Evolutionary conservation across 768 basidiomycete species (phyloP).

Genomic region (Pseudohyphozyma bogoriensis): DNA sequence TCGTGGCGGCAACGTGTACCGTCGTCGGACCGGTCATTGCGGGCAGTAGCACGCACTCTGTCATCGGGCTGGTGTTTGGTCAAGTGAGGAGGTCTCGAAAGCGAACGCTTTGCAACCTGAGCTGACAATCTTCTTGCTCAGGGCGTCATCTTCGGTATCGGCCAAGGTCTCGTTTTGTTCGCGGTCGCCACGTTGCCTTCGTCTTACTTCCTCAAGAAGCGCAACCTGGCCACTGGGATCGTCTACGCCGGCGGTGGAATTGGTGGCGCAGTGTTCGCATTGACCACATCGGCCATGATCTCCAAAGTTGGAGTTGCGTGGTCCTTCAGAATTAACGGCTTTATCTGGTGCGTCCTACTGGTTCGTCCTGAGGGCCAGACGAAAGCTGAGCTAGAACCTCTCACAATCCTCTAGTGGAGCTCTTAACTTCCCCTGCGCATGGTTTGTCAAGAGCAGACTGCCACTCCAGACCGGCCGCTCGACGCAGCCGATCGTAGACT

Average conservation of each 20-base stretch:
- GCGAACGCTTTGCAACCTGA: too few species aligned
- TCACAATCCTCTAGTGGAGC: too few species aligned
- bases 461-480: constrained; percentile 6
- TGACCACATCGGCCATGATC: constrained; percentile 21
- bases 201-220: constrained; percentile 23
- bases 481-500: constrained; percentile 20
- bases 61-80: constrained; percentile 3
- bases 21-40: constrained; percentile 5
- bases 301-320: constrained; percentile 21
- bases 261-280: constrained; percentile 28
- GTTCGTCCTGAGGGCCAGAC: too few species aligned
- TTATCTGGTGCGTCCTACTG: constrained; percentile 23
- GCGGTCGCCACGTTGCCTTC: constrained; percentile 19
- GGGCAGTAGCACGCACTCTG: constrained; percentile 1
- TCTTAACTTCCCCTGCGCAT: constrained; percentile 16
- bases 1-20: constrained; percentile 8
- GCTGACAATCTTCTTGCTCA: background rate
- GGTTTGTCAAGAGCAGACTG: constrained; percentile 22
- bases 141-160: constrained; percentile 12
- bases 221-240: constrained; percentile 32
- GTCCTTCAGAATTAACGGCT: constrained; percentile 31
- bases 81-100: background rate
- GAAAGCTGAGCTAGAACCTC: too few species aligned
- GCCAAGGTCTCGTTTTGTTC: constrained; percentile 16
- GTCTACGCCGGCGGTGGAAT: constrained; percentile 32